Conservation (phyloP, 805 yeast genomes). For the Pichia gijzeniarum region DNA sequence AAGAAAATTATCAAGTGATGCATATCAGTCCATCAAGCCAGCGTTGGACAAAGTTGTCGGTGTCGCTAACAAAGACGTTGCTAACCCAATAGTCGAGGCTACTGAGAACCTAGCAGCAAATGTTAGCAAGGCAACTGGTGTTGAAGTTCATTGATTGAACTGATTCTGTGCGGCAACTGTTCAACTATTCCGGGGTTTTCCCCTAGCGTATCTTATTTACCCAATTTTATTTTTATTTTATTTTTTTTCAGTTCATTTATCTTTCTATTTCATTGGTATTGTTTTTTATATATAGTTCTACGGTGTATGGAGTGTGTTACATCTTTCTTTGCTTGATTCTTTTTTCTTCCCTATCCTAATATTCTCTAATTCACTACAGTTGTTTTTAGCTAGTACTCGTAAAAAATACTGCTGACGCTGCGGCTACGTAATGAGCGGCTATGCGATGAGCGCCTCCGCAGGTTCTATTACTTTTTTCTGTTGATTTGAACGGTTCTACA, state of each 20-base stretch:
- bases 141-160: slow-evolving; percentile 26
- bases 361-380: too few species aligned
- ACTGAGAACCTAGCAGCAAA: slow-evolving; percentile 4
- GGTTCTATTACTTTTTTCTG: too few species aligned
- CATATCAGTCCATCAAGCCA: slow-evolving; percentile 29
- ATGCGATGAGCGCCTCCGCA: too few species aligned
- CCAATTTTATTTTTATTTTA: not conserved
- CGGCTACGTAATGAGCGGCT: too few species aligned
- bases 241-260: not conserved
- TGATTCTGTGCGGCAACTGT: too few species aligned
- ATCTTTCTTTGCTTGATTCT: too few species aligned
- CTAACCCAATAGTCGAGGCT: not conserved
- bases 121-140: slow-evolving; percentile 13
- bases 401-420: too few species aligned
- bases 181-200: too few species aligned
- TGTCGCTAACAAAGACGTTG: not conserved
- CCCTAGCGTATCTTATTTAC: not conserved
- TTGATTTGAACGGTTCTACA: too few species aligned
- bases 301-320: too few species aligned
- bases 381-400: too few species aligned
- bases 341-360: too few species aligned
- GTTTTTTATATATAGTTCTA: not conserved
- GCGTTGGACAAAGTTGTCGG: slow-evolving; percentile 25
- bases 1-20: slow-evolving; percentile 32
- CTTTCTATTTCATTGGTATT: not conserved